phyloP scores from a whole-genome alignment of 2,329 filamentous ascomycete genomes.

The Colletotrichum navitas region DNA sequence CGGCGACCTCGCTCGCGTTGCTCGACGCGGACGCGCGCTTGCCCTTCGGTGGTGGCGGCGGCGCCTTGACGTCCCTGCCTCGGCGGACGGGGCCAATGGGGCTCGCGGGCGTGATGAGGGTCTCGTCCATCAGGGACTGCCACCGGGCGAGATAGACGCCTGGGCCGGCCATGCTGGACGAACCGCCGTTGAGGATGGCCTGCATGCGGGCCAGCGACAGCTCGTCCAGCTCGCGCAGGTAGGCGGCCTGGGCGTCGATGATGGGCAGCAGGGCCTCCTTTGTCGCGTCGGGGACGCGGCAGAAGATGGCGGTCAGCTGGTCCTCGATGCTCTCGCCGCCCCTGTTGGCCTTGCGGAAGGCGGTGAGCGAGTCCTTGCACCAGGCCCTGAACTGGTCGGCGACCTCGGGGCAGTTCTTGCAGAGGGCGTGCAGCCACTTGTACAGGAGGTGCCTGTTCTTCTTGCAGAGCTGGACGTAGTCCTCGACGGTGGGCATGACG shows the following conservation, averaged over 20 bases:
- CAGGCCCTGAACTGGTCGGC: slow-evolving; percentile 72
- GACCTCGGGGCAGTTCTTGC: slow-evolving; percentile 75
- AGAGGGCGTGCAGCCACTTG: slow-evolving; percentile 78
- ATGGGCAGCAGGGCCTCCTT: slow-evolving; percentile 61
- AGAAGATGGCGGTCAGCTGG: slow-evolving; percentile 58
- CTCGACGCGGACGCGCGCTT: slow-evolving; percentile 55
- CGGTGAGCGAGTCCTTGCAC: slow-evolving; percentile 67
- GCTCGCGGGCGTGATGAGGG: slow-evolving; percentile 73
- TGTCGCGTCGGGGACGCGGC: slow-evolving; percentile 60
- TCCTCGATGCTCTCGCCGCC: slow-evolving; percentile 51
- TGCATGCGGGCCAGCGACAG: slow-evolving; percentile 69
- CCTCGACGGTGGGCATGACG: slow-evolving; percentile 70
- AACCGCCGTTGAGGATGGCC: slow-evolving; percentile 62
- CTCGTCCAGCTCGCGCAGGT: slow-evolving; percentile 67
- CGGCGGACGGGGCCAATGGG: slow-evolving; percentile 64
- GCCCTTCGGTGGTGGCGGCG: slow-evolving; percentile 55
- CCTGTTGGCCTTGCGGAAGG: slow-evolving; percentile 61
- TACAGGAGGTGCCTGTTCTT: slow-evolving; percentile 74
- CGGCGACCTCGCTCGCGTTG: slow-evolving; percentile 45
- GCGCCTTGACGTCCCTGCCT: slow-evolving; percentile 65
- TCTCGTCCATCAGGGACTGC: slow-evolving; percentile 79
- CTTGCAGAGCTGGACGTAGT: slow-evolving; percentile 76
- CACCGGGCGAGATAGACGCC: slow-evolving; percentile 80
- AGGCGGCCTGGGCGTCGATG: slow-evolving; percentile 71
- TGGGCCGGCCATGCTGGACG: slow-evolving; percentile 65